phyloP scores from a whole-genome alignment of 768 basidiomycete species.

The Hypholoma sublateritium region DNA sequence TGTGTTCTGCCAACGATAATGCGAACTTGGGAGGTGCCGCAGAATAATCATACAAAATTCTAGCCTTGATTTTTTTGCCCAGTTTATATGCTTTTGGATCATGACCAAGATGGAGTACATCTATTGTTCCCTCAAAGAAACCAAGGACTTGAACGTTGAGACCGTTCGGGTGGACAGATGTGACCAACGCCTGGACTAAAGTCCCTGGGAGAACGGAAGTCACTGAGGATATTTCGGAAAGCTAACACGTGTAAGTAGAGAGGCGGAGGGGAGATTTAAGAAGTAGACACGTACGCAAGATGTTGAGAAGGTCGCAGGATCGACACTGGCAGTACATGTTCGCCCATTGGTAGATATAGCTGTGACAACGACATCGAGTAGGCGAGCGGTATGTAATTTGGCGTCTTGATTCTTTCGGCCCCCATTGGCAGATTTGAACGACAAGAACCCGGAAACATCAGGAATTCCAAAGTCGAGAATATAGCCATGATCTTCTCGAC shows the following conservation, averaged over 20 bases:
- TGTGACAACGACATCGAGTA: slow-evolving; percentile 66
- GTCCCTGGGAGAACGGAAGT: slow-evolving; percentile 85
- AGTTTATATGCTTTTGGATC: slow-evolving; percentile 51
- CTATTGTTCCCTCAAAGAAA: slow-evolving; percentile 89
- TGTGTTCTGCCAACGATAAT: slow-evolving; percentile 73
- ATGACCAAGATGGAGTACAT: slow-evolving; percentile 70
- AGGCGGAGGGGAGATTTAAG: not conserved
- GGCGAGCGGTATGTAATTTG: slow-evolving; percentile 57
- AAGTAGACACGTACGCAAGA: slow-evolving; percentile 50
- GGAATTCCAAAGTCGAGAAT: slow-evolving; percentile 81
- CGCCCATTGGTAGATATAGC: slow-evolving; percentile 77
- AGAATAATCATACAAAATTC: slow-evolving; percentile 81
- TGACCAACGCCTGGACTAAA: slow-evolving; percentile 81
- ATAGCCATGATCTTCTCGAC: slow-evolving; percentile 94
- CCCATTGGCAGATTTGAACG: slow-evolving; percentile 68
- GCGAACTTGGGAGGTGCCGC: slow-evolving; percentile 80
- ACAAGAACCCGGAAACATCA: slow-evolving; percentile 81
- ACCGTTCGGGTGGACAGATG: slow-evolving; percentile 69
- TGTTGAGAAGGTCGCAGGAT: slow-evolving; percentile 45
- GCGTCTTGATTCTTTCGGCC: slow-evolving; percentile 20
- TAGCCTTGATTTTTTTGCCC: slow-evolving; percentile 77
- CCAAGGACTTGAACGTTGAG: slow-evolving; percentile 88
- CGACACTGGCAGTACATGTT: slow-evolving; percentile 67
- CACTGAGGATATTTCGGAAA: slow-evolving; percentile 77
- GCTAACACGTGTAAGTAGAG: slow-evolving; percentile 31